Evolutionary conservation across 345 rosid genomes (phyloP).

Genomic region (Litchi chinensis): DNA sequence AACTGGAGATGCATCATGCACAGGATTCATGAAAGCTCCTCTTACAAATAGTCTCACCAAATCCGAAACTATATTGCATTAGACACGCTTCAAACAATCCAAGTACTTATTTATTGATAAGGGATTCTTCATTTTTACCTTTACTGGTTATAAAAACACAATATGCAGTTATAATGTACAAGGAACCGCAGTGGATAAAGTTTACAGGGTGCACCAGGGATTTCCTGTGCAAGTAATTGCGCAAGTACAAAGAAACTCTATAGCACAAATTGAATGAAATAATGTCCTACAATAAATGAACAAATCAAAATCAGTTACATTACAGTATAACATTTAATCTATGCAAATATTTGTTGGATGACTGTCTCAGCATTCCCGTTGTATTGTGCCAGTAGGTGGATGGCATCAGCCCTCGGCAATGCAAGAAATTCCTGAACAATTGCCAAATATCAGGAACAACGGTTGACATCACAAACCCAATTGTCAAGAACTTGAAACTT

Average conservation of each 20-base stretch:
- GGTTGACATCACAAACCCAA: background rate
- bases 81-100: too few relatives aligned
- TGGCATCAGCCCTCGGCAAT: slow-evolving; percentile 94
- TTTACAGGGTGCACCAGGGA: background rate
- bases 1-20: too few relatives aligned
- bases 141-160: background rate
- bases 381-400: slow-evolving; percentile 86
- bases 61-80: too few relatives aligned
- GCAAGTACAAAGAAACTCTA: background rate
- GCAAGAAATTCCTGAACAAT: slow-evolving; percentile 90
- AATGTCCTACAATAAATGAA: slow-evolving; percentile 24
- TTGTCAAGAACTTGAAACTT: background rate
- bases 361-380: slow-evolving; percentile 83
- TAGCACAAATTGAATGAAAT: slow-evolving; percentile 29
- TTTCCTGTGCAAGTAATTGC: background rate
- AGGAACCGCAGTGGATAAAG: background rate
- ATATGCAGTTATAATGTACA: background rate
- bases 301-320: slow-evolving; percentile 7
- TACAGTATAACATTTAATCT: slow-evolving; percentile 20
- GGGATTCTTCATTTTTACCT: background rate
- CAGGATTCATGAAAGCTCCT: too few relatives aligned
- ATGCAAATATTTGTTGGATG: slow-evolving; percentile 80
- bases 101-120: too few relatives aligned
- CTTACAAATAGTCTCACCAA: too few relatives aligned
- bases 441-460: background rate